Percentiles rank a stretch among this genome's conserved stretches.
Conservation (phyloP, 164 flowering plant genomes). For the Warburgia ugandensis region DNA sequence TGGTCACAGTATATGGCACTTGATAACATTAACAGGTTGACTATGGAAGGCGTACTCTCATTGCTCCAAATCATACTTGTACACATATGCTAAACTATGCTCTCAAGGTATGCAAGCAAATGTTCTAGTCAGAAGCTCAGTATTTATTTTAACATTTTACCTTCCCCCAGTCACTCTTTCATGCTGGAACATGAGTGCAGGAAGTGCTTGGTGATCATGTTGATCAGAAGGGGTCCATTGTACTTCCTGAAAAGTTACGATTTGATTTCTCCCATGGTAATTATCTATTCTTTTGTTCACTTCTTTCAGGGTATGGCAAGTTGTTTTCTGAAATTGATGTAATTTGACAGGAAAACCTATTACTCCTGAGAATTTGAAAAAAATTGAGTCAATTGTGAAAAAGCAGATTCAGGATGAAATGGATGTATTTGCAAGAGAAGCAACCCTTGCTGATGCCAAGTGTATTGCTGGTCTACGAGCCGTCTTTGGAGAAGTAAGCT, state of each 20-base stretch:
- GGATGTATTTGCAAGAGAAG: constrained; percentile 70
- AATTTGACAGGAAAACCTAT: constrained; percentile 68
- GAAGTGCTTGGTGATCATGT: constrained; percentile 94
- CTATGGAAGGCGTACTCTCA: constrained; percentile 73
- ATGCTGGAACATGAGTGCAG: constrained; percentile 33
- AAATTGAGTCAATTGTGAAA: constrained; percentile 79
- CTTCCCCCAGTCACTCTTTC: background rate
- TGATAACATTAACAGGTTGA: constrained; percentile 58
- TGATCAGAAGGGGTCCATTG: constrained; percentile 99
- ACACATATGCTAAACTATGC: constrained; percentile 99
- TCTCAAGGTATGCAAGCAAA: constrained; percentile 53
- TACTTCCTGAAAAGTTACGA: constrained; percentile 94
- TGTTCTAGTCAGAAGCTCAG: background rate
- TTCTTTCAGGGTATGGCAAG: background rate
- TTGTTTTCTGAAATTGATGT: background rate
- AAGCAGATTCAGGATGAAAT: constrained; percentile 75
- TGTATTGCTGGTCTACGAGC: constrained; percentile 84
- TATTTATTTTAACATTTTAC: background rate
- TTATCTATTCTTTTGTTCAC: background rate
- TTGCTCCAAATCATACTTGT: constrained; percentile 99
- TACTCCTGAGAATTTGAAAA: constrained; percentile 58
- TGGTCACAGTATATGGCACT: background rate
- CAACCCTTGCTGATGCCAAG: constrained; percentile 72
- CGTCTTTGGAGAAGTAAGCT: constrained; percentile 96
- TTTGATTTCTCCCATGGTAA: constrained; percentile 98